Evolutionary conservation across 495 filamentous ascomycete genomes (phyloP).

Genomic region (Neurospora cerealis): DNA sequence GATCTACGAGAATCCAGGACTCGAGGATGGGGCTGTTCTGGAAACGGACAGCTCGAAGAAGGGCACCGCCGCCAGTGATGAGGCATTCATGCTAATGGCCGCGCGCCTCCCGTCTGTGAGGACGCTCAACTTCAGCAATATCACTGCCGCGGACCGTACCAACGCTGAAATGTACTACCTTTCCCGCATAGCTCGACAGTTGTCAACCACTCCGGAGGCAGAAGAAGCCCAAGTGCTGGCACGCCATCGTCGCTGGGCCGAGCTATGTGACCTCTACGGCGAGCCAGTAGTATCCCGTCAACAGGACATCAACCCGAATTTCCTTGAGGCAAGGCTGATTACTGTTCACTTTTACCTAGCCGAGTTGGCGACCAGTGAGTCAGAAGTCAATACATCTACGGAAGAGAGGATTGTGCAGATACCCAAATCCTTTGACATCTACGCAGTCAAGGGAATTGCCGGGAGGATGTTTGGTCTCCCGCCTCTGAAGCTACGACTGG

Average conservation of each 20-base stretch:
- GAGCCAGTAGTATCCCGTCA: slow-evolving; percentile 47
- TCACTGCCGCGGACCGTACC: slow-evolving; percentile 60
- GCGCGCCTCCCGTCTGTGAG: slow-evolving; percentile 61
- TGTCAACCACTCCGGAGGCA: slow-evolving; percentile 48
- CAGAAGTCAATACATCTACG: slow-evolving; percentile 6
- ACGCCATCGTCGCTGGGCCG: slow-evolving; percentile 57
- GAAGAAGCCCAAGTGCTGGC: slow-evolving; percentile 44
- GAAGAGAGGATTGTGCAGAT: slow-evolving; percentile 40
- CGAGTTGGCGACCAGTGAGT: slow-evolving; percentile 5
- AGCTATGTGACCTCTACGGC: slow-evolving; percentile 65
- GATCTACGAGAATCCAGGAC: slow-evolving; percentile 51
- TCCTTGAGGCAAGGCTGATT: slow-evolving; percentile 64
- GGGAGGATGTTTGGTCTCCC: slow-evolving; percentile 56
- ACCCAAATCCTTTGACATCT: slow-evolving; percentile 69
- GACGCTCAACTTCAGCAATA: slow-evolving; percentile 67
- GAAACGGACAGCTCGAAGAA: slow-evolving; percentile 22
- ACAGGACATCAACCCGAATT: slow-evolving; percentile 48
- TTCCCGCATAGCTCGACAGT: slow-evolving; percentile 61
- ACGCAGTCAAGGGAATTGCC: slow-evolving; percentile 67
- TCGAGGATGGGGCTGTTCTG: slow-evolving; percentile 13
- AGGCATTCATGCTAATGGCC: slow-evolving; percentile 76
- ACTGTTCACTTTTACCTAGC: slow-evolving; percentile 47
- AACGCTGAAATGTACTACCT: slow-evolving; percentile 94
- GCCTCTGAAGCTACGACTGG: slow-evolving; percentile 53
- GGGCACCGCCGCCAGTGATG: slow-evolving; percentile 31